Base-by-base conservation (phyloP, 148 eudicot species). In the Suaeda aralocaspica region DNA sequence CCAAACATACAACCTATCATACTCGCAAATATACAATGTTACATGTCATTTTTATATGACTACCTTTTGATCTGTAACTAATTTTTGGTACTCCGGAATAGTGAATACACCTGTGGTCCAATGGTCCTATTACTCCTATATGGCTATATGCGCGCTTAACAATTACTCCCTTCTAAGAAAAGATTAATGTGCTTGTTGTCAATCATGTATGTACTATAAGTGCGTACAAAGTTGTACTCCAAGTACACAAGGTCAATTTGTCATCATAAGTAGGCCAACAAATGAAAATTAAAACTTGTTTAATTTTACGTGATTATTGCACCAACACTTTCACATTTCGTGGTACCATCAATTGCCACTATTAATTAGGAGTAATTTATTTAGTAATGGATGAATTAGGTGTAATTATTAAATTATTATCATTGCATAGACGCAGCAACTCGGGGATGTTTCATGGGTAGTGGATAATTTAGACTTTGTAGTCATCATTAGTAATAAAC, bases 321-420 rank as follows among this genome's bases (percentile, higher is more conserved):
- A n/a, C 26, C 44, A 30, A 18, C 11, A 26, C 61, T 30, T 14
- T 59, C 63, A 45, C 45, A 28, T 63, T 63, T 63, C 19, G 50
- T 14, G 50, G 31, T 36, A 36, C 41, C 41, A 36, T 36, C 41
- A 3, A 36, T 8, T 36, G 8, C 41, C 50, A 44, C 13, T 14
- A 22, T 34, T 0, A 44, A 7, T 26, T 49, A 11, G 4, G 2
- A 29, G 4, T 68, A 53, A 36, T 7, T 6, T 19, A 46, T 13
- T 26, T 42, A 15, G 2, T 69, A 69, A 57, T 69, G 72, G 72
- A 13, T 15, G 53, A 45, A 58, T 69, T 69, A 69, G 64, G 72
- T 69, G 50, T 22, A 69, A 30, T 56, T 42, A 18, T 42, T n/a
- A n/a, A n/a, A n/a, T n/a, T n/a, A n/a, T n/a, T n/a, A n/a, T n/a